Percentiles rank a stretch among this genome's conserved stretches.
Conservation (phyloP, 352 stramenopile genomes). For the Discostella stelligera region DNA sequence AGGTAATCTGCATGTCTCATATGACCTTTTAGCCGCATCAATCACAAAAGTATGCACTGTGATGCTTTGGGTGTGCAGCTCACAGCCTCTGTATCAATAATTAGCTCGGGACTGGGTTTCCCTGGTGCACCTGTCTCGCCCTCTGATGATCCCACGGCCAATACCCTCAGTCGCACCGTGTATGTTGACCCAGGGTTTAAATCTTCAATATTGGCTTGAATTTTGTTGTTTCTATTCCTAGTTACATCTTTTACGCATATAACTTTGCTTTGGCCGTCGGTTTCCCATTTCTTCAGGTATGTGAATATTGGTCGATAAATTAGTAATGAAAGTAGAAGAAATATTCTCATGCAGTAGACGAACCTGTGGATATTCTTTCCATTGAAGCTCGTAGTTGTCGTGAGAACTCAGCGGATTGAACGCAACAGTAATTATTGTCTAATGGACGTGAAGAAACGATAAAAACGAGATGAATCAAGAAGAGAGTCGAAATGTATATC, state of each 20-base stretch:
- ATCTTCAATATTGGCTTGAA: conserved; percentile 51
- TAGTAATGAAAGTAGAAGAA: neutral
- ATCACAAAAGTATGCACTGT: conserved; percentile 56
- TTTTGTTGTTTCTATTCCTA: conserved; percentile 44
- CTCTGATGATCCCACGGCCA: conserved; percentile 46
- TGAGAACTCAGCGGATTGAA: conserved; percentile 61
- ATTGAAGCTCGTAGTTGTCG: conserved; percentile 67
- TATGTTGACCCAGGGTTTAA: conserved; percentile 75
- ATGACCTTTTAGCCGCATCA: neutral
- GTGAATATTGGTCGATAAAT: conserved; percentile 1
- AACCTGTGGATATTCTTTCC: conserved; percentile 61
- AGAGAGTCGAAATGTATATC: neutral
- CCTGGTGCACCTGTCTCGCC: conserved; percentile 25
- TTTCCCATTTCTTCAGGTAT: conserved; percentile 42
- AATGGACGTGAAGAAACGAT: conserved; percentile 15
- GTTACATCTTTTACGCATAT: conserved; percentile 36
- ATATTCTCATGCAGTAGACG: conserved; percentile 8
- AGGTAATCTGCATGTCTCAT: neutral
- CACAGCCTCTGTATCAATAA: conserved; percentile 81
- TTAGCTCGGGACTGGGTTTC: conserved; percentile 64
- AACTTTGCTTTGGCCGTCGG: conserved; percentile 38
- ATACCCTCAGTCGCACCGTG: conserved; percentile 59
- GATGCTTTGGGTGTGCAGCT: conserved; percentile 70
- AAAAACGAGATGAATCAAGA: conserved; percentile 8
- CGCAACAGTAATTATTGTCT: conserved; percentile 74